Evolutionary conservation across 176 grass and related monocot species (phyloP).

Genomic region (Oryza glaberrima): DNA sequence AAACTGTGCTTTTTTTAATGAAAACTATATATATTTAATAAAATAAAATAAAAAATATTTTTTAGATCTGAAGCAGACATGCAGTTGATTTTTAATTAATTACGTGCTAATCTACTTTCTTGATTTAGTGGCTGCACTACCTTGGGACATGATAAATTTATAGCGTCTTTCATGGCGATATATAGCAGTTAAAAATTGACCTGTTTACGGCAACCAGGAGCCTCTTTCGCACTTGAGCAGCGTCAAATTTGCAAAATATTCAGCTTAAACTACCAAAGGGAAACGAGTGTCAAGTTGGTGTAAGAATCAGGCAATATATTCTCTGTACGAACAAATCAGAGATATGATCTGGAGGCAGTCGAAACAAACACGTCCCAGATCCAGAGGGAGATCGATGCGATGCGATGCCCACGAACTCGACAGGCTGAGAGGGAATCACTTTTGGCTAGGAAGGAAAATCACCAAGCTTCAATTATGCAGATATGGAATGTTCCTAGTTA

Average conservation of each 20-base stretch:
- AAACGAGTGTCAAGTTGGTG: not conserved
- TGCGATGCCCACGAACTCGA: not conserved
- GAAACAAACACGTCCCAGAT: not conserved
- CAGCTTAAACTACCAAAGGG: too few species aligned
- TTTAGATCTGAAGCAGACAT: too few species aligned
- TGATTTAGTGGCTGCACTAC: too few species aligned
- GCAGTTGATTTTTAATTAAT: too few species aligned
- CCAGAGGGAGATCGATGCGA: not conserved
- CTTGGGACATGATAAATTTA: too few species aligned
- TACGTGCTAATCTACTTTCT: too few species aligned
- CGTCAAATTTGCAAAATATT: not conserved
- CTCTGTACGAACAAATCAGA: not conserved
- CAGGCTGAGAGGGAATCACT: not conserved
- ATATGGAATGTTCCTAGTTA: not conserved
- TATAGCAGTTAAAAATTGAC: too few species aligned
- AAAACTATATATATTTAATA: too few species aligned
- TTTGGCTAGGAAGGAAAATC: not conserved
- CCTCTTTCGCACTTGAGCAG: not conserved
- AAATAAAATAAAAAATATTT: too few species aligned
- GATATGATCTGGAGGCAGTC: not conserved
- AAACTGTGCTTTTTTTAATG: too few species aligned
- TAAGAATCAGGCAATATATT: not conserved
- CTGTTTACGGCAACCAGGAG: not conserved
- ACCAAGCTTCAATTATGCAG: not conserved
- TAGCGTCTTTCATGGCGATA: too few species aligned